phyloP scores from a whole-genome alignment of 176 grass and related monocot genomes.

The Otatea glauca region DNA sequence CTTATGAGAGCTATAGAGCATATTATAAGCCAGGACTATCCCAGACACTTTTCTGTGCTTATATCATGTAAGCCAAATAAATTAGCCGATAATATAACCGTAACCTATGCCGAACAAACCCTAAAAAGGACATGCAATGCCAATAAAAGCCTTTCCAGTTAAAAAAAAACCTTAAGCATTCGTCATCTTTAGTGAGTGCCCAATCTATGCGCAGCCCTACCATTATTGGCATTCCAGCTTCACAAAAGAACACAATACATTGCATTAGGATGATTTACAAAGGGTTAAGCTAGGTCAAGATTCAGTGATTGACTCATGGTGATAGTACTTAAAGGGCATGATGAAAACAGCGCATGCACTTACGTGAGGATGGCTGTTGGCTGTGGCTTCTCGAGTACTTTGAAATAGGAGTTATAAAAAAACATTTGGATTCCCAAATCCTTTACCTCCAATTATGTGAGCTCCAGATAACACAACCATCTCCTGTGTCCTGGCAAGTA shows the following conservation, averaged over 20 bases:
- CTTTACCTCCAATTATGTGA: conserved; percentile 89
- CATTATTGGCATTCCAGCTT: conserved; percentile 84
- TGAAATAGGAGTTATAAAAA: conserved; percentile 86
- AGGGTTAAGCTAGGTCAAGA: neutral
- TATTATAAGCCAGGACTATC: too few species aligned
- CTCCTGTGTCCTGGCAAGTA: conserved; percentile 60
- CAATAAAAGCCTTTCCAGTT: neutral
- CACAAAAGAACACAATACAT: conserved; percentile 32
- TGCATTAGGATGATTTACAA: conserved; percentile 1
- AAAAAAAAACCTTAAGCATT: conserved; percentile 74
- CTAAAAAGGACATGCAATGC: too few species aligned
- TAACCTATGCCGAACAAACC: too few species aligned
- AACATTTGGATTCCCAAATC: conserved; percentile 70
- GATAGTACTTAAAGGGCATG: neutral
- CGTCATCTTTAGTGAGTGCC: conserved; percentile 77
- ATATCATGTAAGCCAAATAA: too few species aligned
- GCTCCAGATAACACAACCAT: conserved; percentile 85
- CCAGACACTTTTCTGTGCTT: too few species aligned
- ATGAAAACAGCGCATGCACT: conserved; percentile 11
- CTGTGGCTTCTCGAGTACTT: conserved; percentile 82
- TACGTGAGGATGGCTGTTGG: conserved; percentile 68
- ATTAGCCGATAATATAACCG: too few species aligned
- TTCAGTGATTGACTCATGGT: neutral
- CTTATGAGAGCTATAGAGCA: too few species aligned
- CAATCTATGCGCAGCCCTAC: conserved; percentile 75